Base-by-base conservation (phyloP, 2,329 filamentous ascomycete species). In the Aureobasidium sp. region DNA sequence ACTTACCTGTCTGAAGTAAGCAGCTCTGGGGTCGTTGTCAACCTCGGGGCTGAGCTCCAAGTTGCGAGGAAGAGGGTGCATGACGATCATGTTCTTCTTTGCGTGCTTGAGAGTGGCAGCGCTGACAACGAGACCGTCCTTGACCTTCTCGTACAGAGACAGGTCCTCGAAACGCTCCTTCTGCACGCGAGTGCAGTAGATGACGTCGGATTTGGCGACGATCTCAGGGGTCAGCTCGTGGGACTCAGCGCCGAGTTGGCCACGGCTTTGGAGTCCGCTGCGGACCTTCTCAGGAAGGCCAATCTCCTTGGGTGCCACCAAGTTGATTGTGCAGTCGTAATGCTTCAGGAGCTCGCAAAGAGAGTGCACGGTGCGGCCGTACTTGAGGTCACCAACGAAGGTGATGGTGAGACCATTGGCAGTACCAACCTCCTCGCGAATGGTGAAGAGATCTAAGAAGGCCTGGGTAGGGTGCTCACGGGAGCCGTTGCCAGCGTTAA, bases 1-100 rank as follows among this genome's bases (percentile, higher is more conserved):
- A 83, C 89, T 86, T 79, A 96, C 93, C 89, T 99, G 94, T 89
- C 94, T 87, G 79, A 99, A 99, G 80, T 99, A 99, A 62, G 94
- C 93, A 63, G 94, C 94, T 69, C 94, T 82, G 74, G 95, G 91
- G 79, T 99, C 94, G 78, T 95, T 96, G 77, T 99, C 94, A 53
- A 99, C 91, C 80, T 99, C 94, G 77, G 95, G 91, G 37, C 87
- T 86, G 73, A 99, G 87, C 82, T 99, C 94, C 67, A 88, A 86
- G 72, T 97, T 97, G 71, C 94, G 84, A 44, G 94, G 94, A 71
- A 99, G 82, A 63, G 94, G 94, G 78, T 99, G 94, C 86, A 99
- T 86, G 66, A 99, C 89, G 66, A 96, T 85, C 87, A 96, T 97
- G 71, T 89, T 88, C 74, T 82, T 83, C 87, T 99, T 99, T 59